Evolutionary conservation across 148 eudicot genomes (phyloP).

Genomic region (Cornus florida): DNA sequence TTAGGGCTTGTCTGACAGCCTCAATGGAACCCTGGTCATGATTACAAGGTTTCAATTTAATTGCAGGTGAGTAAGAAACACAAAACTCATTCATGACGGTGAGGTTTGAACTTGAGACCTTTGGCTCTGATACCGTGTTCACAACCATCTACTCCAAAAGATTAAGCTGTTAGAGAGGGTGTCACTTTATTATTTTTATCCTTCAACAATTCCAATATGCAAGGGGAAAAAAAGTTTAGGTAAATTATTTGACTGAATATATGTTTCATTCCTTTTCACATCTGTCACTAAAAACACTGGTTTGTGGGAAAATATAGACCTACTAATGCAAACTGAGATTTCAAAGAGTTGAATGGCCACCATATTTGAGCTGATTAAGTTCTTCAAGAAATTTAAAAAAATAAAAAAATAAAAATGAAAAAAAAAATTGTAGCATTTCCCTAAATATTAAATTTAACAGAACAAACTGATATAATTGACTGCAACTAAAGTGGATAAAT

Average conservation of each 20-base stretch:
- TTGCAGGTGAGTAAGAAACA: neutral
- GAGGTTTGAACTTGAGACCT: too few species aligned
- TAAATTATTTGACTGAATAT: too few species aligned
- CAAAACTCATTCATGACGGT: neutral
- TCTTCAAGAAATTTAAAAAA: neutral
- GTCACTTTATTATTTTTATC: too few species aligned
- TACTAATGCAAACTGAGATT: neutral
- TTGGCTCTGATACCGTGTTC: too few species aligned
- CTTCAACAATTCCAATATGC: neutral
- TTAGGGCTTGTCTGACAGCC: conserved; percentile 86
- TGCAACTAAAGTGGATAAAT: neutral
- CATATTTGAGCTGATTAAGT: neutral
- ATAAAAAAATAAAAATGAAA: too few species aligned
- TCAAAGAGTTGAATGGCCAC: neutral
- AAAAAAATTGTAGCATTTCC: neutral
- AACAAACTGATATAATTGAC: neutral
- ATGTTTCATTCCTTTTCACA: neutral
- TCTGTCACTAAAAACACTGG: too few species aligned
- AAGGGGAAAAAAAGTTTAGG: neutral
- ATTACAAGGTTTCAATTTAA: conserved; percentile 16
- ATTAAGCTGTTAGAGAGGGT: too few species aligned
- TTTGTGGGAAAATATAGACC: too few species aligned
- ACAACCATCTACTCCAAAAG: too few species aligned
- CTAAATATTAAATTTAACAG: neutral
- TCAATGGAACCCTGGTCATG: conserved; percentile 79